Percentiles rank a stretch among this genome's conserved stretches.
These are phyloP conservation scores for Globisporangium echinulatum DNA, from an alignment of 352 stramenopile genomes.

Conservation along the genomic window DNA sequence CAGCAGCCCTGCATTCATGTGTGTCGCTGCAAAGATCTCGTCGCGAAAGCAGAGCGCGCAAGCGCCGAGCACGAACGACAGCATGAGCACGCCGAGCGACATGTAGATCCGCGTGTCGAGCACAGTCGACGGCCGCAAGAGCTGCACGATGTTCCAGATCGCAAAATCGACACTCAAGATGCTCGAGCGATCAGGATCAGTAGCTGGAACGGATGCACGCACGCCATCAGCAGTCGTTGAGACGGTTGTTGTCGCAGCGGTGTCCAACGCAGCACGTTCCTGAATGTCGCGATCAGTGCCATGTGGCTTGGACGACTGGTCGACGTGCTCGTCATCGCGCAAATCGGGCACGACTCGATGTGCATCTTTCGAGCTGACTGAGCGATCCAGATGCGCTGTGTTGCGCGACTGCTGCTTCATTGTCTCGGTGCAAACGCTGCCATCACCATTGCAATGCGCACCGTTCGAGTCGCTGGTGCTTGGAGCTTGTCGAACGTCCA, in stretches of 20 bases:
- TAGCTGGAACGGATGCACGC: not conserved
- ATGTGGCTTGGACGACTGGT: not conserved
- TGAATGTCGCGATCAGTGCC: not conserved
- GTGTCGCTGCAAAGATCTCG: conserved; percentile 30
- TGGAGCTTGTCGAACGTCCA: no score
- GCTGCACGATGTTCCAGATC: conserved; percentile 17
- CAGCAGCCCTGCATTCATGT: conserved; percentile 57
- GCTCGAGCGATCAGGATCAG: conserved; percentile 3
- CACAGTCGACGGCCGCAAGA: conserved; percentile 16
- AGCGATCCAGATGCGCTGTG: no score
- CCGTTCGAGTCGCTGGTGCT: no score
- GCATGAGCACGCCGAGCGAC: conserved; percentile 23
- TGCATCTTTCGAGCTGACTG: not conserved
- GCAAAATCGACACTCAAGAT: conserved; percentile 16
- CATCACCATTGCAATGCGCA: no score
- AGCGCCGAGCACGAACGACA: conserved; percentile 38
- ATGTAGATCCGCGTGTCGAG: conserved; percentile 38
- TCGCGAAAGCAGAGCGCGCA: conserved; percentile 38
- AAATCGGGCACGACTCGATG: not conserved
- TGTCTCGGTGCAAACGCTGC: no score
- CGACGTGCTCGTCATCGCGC: not conserved
- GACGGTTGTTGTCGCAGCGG: conserved; percentile 9
- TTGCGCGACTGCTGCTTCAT: no score
- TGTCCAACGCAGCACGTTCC: not conserved
- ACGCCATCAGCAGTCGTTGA: not conserved